phyloP scores from a whole-genome alignment of 2,329 filamentous ascomycete species.

The Celoporthe dispersa region DNA sequence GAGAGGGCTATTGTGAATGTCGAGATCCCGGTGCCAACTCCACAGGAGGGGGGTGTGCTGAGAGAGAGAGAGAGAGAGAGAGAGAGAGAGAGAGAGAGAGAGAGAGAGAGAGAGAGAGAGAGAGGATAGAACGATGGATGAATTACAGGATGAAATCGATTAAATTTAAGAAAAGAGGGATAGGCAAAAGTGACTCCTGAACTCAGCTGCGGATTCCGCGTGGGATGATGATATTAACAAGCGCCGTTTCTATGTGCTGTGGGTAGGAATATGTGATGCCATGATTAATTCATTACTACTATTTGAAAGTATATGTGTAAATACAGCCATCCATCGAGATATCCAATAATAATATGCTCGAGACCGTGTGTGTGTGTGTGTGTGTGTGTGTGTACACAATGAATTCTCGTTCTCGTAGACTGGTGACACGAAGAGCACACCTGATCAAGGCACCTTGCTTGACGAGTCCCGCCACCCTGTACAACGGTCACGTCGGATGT shows the following conservation, averaged over 20 bases:
- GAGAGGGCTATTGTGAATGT: background rate
- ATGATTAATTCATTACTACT: no score
- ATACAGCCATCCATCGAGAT: background rate
- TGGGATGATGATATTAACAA: background rate
- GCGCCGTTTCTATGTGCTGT: no score
- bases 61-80: background rate
- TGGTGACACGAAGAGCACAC: slow-evolving; percentile 10
- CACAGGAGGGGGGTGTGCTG: background rate
- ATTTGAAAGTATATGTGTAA: no score
- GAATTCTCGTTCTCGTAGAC: background rate
- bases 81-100: no score
- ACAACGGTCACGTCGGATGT: slow-evolving; percentile 5
- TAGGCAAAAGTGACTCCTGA: no score
- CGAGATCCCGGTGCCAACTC: background rate
- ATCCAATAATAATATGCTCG: background rate
- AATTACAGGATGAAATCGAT: no score
- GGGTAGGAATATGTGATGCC: no score
- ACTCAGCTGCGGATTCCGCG: no score
- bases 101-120: no score
- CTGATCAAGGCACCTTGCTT: slow-evolving; percentile 22
- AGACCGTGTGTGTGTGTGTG: no score
- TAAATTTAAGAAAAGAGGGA: no score
- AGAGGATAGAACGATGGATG: no score
- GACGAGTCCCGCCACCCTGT: slow-evolving; percentile 12
- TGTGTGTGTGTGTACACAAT: background rate